Evolutionary conservation across 2,329 filamentous ascomycete genomes (phyloP), one percentile per base, ranked within the genome.

Genomic region (Pseudocercospora fuligena): DNA sequence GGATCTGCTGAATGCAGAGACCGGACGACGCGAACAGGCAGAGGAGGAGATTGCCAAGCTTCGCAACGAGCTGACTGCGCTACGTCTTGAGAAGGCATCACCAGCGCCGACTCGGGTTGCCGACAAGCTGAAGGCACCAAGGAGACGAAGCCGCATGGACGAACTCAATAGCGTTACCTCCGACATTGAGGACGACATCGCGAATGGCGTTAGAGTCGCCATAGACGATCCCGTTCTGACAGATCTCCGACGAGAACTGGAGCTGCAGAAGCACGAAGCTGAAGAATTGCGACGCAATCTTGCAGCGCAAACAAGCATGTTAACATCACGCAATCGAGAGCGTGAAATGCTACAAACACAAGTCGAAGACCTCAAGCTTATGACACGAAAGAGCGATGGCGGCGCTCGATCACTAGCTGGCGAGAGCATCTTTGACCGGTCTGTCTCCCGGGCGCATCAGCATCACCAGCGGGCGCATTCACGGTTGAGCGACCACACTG

Each of bases 301-400:
- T 31, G 93, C 94, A 68, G 95, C 95, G 2, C 95, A 99, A 78
- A 97, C 94, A 0, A 97, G 94, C 0, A 98, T 99, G 93, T 86
- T 99, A 36, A 97, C 94, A 0, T 98, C 95, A 40, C 88, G 95
- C 25, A 97, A 97, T 75, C 91, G 93, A 27, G 95, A 99, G 77
- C 96, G 97, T 76, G 94, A 98, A 77, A 89, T 93, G 5, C 84
- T 99, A 8, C 97, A 98, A 78, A 93, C 97, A 76, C 94, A 99
- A 78, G 98, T 98, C 69, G 95, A 99, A 80, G 94, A 97, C 68
- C 84, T 99, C 69, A 99, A 98, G 80, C 88, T 98, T 73, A 89
- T 91, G 1, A 90, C 93, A 71, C 89, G 93, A 63, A 89, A 92
- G 69, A 88, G 88, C 31, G 91, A 88, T 68, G 80, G 78, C 61